These are phyloP conservation scores for Ambrosia trifida DNA, from an alignment of 129 eudicot species.

Conservation along the genomic window DNA sequence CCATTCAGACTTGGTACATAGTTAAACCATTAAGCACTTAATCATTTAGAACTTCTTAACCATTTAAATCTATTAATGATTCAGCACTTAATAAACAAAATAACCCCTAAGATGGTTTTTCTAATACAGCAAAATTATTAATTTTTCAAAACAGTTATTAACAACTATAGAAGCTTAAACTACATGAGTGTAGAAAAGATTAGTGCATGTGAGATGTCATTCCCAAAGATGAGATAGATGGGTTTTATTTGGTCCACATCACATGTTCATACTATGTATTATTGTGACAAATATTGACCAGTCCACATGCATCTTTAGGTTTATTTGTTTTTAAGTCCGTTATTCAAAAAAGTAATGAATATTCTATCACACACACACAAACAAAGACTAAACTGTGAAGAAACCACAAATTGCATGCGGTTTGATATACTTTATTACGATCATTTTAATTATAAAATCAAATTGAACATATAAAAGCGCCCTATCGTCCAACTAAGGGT, in stretches of 20 bases:
- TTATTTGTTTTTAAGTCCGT: constrained; percentile 30
- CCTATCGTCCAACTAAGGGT: too few relatives aligned
- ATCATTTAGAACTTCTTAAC: too few relatives aligned
- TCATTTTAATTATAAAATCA: too few relatives aligned
- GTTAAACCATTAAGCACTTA: too few relatives aligned
- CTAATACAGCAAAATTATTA: constrained; percentile 1
- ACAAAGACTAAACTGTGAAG: too few relatives aligned
- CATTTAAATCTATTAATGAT: too few relatives aligned
- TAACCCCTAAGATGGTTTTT: background rate
- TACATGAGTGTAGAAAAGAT: background rate
- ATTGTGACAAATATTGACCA: constrained; percentile 36
- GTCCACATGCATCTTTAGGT: constrained; percentile 42
- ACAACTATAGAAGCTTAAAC: constrained; percentile 11
- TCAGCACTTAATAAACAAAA: too few relatives aligned
- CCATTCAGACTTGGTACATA: too few relatives aligned
- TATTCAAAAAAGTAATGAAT: constrained; percentile 21
- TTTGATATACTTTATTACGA: background rate
- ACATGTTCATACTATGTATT: constrained; percentile 36
- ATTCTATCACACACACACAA: background rate
- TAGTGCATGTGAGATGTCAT: constrained; percentile 21
- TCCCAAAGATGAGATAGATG: constrained; percentile 37
- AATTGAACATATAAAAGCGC: too few relatives aligned
- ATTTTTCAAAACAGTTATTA: constrained; percentile 1
- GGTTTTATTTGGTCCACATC: constrained; percentile 33
- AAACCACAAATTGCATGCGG: too few relatives aligned